These are phyloP conservation scores for Collybiopsis luxurians DNA, from an alignment of 768 basidiomycete species.

Conservation along the genomic window DNA sequence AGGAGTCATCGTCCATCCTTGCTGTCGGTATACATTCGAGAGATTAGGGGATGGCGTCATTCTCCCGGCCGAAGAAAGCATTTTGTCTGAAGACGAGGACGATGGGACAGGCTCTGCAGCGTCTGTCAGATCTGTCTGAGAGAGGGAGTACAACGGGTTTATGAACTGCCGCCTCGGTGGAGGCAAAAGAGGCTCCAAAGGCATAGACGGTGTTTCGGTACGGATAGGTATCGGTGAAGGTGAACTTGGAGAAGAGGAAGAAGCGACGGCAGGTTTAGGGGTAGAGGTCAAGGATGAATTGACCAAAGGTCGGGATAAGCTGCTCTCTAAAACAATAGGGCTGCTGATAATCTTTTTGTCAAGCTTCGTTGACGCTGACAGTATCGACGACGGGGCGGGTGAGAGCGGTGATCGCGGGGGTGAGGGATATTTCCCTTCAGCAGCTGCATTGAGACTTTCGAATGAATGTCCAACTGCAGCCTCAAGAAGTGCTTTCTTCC, in stretches of 20 bases:
- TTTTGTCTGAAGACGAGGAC: constrained; percentile 35
- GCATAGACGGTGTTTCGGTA: constrained; percentile 62
- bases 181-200: constrained; percentile 60
- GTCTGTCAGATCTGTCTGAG: constrained; percentile 47
- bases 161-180: constrained; percentile 56
- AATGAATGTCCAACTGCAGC: constrained; percentile 80
- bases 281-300: constrained; percentile 16
- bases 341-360: constrained; percentile 46
- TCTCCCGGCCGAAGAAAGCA: too few relatives aligned
- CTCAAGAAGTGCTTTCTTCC: constrained; percentile 74
- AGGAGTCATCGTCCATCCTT: constrained; percentile 36
- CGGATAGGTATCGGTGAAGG: constrained; percentile 43
- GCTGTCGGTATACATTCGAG: constrained; percentile 39
- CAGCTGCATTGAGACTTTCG: constrained; percentile 31
- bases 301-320: constrained; percentile 20
- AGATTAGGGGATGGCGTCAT: constrained; percentile 57
- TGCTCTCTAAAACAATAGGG: constrained; percentile 31
- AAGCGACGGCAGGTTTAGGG: constrained; percentile 30
- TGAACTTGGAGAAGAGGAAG: constrained; percentile 18
- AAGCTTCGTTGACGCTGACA: constrained; percentile 26
- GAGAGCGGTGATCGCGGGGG: not conserved
- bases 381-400: constrained; percentile 43
- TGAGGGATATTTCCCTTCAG: not conserved
- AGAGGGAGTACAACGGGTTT: constrained; percentile 51
- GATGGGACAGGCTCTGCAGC: constrained; percentile 18